A percentile compares a stretch with the other conserved stretches of the same genome.
Evolutionary conservation across 2,329 filamentous ascomycete genomes (phyloP).

Genomic region (Metarhizium humberi): DNA sequence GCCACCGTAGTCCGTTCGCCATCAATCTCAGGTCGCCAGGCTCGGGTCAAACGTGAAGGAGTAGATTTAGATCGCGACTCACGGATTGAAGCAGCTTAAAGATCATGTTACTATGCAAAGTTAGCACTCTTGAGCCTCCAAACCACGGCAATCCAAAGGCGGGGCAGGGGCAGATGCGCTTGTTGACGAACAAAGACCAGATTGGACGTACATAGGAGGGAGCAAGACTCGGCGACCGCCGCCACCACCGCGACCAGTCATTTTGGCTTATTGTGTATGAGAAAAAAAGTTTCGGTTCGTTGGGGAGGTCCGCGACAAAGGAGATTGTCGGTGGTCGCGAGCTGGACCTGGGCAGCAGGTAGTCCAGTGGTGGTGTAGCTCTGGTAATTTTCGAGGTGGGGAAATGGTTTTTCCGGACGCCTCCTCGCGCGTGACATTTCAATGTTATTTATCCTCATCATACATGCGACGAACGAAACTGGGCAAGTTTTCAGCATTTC

Average conservation of each 20-base stretch:
- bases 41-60: neutral
- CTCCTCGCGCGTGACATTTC: neutral
- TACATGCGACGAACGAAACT: no score
- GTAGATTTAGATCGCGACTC: conserved; percentile 14
- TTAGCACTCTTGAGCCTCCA: conserved; percentile 13
- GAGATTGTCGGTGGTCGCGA: conserved; percentile 1
- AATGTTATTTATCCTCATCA: no score
- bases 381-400: conserved; percentile 5
- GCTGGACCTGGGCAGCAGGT: conserved; percentile 1
- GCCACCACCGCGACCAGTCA: conserved; percentile 52
- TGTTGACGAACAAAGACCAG: conserved; percentile 4
- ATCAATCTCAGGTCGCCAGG: neutral
- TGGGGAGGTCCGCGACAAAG: neutral
- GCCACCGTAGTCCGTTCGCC: neutral
- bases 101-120: conserved; percentile 32
- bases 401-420: conserved; percentile 5
- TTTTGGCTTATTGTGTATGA: conserved; percentile 15
- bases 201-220: conserved; percentile 39
- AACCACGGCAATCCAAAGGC: neutral
- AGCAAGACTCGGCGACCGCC: conserved; percentile 51
- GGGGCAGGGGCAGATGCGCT: neutral
- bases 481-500: no score
- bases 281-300: neutral
- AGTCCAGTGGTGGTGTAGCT: neutral
- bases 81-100: conserved; percentile 69